Evolutionary conservation across 2,329 filamentous ascomycete species (phyloP), one percentile per base, ranked within the genome.

Genomic region (Cladobotryum protrusum): DNA sequence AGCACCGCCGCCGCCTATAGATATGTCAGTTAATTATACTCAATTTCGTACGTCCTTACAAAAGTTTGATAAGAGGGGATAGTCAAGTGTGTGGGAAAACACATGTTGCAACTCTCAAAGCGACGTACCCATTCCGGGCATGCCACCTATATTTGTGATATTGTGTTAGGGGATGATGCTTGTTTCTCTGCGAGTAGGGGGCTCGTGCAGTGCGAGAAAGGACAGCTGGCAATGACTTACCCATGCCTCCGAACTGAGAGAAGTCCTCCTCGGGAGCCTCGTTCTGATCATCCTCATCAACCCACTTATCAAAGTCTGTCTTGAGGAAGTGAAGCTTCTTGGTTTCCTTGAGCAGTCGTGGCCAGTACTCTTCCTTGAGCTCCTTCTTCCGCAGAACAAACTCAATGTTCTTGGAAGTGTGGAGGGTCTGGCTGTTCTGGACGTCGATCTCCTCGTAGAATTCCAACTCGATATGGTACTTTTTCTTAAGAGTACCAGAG

Each of bases 221-320:
- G 24, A 9, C 24, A 29, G 24, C 11, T 29, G 24, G 33, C 42
- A 17, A 35, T 58, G 47, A 78, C 76, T 64, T 68, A 76, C 79
- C 78, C 81, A 83, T 87, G 57, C 81, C 81, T 52, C 78, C 81
- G 60, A 81, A 83, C 67, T 83, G 77, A 57, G 79, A 81, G 60
- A 84, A 72, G 70, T 96, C 91, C 50, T 95, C 90, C 57, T 95
- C 89, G 44, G 82, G 76, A 53, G 81, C 85, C 72, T 89, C 90
- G 66, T 97, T 87, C 77, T 99, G 93, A 81, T 99, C 93, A 67
- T 99, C 91, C 82, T 96, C 89, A 61, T 96, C 91, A 63, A 96
- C 88, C 91, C 91, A 96, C 86, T 96, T 96, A 77, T 96, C 91
- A 63, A 99, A 99, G 75, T 99, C 87, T 57, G 93, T 97, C 85